phyloP scores from a whole-genome alignment of 495 filamentous ascomycete genomes.

The Echria macrotheca region DNA sequence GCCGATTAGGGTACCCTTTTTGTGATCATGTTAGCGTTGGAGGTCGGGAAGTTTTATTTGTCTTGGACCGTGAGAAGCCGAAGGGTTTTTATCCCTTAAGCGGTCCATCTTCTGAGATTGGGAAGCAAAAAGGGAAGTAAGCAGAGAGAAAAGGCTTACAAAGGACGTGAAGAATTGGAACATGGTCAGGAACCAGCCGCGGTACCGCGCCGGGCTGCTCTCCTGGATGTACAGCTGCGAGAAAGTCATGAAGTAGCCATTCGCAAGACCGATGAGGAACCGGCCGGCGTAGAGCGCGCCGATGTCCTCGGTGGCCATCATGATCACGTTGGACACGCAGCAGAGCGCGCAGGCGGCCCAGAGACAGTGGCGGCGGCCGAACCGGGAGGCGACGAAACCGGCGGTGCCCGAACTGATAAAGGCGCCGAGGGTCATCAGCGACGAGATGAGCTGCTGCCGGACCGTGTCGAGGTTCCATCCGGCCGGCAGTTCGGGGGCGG shows the following conservation, averaged over 20 bases:
- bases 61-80: no score
- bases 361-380: constrained; percentile 44
- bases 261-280: constrained; percentile 51
- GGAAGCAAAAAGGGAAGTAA: no score
- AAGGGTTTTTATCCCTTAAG: no score
- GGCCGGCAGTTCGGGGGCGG: constrained; percentile 35
- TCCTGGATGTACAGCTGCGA: constrained; percentile 54
- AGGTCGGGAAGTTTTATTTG: background rate
- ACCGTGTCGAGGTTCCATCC: constrained; percentile 52
- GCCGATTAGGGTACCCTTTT: constrained; percentile 48
- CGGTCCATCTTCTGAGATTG: no score
- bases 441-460: constrained; percentile 52
- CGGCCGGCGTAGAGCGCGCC: constrained; percentile 52
- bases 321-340: constrained; percentile 47
- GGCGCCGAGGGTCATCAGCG: constrained; percentile 56
- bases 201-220: constrained; percentile 44
- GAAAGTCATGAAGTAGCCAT: constrained; percentile 56
- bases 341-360: constrained; percentile 47
- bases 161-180: constrained; percentile 40
- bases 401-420: constrained; percentile 52
- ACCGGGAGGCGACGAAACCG: constrained; percentile 43
- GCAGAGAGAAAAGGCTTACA: constrained; percentile 2
- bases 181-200: constrained; percentile 42
- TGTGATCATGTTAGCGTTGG: background rate
- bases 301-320: constrained; percentile 51